Base-by-base conservation (phyloP, 2,329 filamentous ascomycete genomes). In the Calonectria henricotiae region DNA sequence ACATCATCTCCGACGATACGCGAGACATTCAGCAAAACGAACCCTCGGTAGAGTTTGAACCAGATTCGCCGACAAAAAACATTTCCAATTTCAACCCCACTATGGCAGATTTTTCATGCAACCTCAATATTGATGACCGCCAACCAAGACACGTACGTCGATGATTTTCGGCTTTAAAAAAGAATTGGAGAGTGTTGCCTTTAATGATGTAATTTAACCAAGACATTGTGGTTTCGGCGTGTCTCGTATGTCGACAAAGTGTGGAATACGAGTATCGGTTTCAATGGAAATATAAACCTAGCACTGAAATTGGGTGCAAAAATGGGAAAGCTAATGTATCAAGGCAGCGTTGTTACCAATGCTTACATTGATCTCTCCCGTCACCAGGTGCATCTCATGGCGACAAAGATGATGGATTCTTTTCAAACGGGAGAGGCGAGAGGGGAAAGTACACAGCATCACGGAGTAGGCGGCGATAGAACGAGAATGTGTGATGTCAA, bases 181-280 rank as follows among this genome's bases (percentile, higher is more conserved):
- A 15, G 7, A 23, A 37, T 17, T n/a, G 15, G 8, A 8, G 2
- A 9, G 11, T 9, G 11, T 2, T 20, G 8, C 5, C 23, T 17
- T 35, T 9, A 13, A 27, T 58, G 51, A 58, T 39, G 51, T n/a
- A 39, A 58, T 58, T 58, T 39, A 8, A 37, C 51, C 51, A 23
- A 58, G 51, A 58, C 51, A 58, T 25, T 25, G 17, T 6, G 20
- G 32, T 15, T 39, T 39, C 35, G 6, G 7, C 11, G n/a, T 32
- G n/a, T 11, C 17, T 17, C 32, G 39, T 35, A 39, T 11, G 20
- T 15, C 35, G 6, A 4, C 12, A 4, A 23, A 20, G n/a, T 46
- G n/a, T 11, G n/a, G 7, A 23, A 3, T 23, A 23, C 12, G n/a
- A 11, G n/a, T 2, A 46, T 46, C 3, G 8, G 20, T 20, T 11